phyloP scores from a whole-genome alignment of 1,284 basidiomycete genomes.

The Pseudozyma sp. region DNA sequence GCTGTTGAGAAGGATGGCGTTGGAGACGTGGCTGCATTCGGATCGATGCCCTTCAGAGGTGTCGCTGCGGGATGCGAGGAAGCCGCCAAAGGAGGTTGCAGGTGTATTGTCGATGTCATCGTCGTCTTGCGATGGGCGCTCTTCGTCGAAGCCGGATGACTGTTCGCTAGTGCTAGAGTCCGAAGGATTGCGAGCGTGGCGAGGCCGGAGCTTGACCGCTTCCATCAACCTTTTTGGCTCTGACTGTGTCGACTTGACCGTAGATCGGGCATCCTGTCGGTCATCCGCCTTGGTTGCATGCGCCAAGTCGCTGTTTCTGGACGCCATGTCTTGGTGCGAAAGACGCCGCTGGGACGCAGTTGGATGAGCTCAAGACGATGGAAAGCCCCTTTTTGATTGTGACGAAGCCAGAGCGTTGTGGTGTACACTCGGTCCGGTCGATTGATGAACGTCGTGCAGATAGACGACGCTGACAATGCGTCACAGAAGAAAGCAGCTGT shows the following conservation, averaged over 20 bases:
- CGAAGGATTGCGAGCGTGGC: conserved; percentile 24
- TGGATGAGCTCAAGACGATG: too few relatives aligned
- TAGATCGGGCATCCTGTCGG: not conserved
- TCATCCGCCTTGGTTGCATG: not conserved
- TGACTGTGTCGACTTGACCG: not conserved
- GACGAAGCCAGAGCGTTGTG: too few relatives aligned
- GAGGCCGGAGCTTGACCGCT: conserved; percentile 30
- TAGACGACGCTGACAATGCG: not conserved
- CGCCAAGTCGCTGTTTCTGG: conserved; percentile 2
- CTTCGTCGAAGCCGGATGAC: conserved; percentile 41
- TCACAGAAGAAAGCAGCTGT: not conserved
- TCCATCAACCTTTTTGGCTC: conserved; percentile 17
- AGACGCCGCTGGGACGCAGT: too few relatives aligned
- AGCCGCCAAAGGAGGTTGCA: conserved; percentile 42
- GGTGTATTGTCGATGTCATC: conserved; percentile 48
- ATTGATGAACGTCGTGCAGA: conserved; percentile 5
- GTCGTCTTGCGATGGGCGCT: conserved; percentile 40
- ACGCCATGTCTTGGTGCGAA: conserved; percentile 8
- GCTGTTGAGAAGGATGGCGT: conserved; percentile 19
- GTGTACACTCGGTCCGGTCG: too few relatives aligned
- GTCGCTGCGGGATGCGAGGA: conserved; percentile 28
- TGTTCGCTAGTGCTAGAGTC: conserved; percentile 29
- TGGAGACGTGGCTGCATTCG: conserved; percentile 30
- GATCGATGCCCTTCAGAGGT: conserved; percentile 22
- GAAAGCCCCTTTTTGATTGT: too few relatives aligned